phyloP scores from a whole-genome alignment of 305 asterid genomes.

The Fraxinus floribunda region DNA sequence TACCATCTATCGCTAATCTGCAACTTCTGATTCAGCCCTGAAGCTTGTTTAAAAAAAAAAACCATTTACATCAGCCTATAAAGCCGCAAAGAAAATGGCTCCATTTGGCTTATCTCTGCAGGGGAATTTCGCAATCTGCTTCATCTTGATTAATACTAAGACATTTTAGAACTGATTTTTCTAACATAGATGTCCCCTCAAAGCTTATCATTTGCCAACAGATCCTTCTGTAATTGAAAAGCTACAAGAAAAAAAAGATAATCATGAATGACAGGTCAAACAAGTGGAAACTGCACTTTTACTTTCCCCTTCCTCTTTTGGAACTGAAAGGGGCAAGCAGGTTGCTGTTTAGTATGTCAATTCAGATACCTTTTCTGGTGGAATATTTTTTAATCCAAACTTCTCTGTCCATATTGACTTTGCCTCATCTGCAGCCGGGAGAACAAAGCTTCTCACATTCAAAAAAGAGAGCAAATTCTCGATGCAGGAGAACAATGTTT shows the following conservation, averaged over 20 bases:
- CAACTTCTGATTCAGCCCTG: background rate
- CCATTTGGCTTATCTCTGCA: conserved; percentile 28
- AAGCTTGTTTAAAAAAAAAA: background rate
- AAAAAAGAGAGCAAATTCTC: conserved; percentile 80
- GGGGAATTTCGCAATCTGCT: conserved; percentile 34
- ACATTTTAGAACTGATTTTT: conserved; percentile 68
- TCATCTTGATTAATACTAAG: conserved; percentile 51
- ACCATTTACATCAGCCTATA: conserved; percentile 23
- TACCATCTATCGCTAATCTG: background rate
- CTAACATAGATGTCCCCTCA: conserved; percentile 83
- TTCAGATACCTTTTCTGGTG: conserved; percentile 61
- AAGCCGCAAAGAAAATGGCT: conserved; percentile 29
- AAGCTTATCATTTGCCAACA: conserved; percentile 93
- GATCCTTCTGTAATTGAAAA: conserved; percentile 53
- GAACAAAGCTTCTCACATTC: conserved; percentile 69
- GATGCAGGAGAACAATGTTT: conserved; percentile 71
- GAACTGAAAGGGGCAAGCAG: background rate
- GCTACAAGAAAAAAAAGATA: conserved; percentile 50
- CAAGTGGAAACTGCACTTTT: background rate
- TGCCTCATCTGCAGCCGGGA: conserved; percentile 88
- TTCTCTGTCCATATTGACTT: conserved; percentile 85
- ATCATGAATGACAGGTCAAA: conserved; percentile 6
- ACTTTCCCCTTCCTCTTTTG: background rate
- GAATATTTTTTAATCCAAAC: conserved; percentile 69
- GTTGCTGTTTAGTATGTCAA: background rate